A percentile compares a stretch with the other conserved stretches of the same genome.
Evolutionary conservation across 371 early-diverging fungal genomes (phyloP).

Genomic region (Choanephora cucurbitarum): DNA sequence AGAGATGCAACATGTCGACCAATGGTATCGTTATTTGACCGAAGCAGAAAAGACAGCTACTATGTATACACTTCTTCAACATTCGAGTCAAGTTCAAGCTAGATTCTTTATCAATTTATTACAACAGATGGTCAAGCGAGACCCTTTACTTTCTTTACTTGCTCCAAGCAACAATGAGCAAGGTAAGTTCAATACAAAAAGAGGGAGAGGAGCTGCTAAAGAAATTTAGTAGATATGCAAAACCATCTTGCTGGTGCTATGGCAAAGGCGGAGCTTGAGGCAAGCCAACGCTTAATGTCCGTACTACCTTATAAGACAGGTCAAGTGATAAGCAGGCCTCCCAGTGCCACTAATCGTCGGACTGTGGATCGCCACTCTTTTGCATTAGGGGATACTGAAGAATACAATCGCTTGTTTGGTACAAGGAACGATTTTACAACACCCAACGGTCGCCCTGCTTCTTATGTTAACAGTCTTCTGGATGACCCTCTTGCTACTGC

Average conservation of each 20-base stretch:
- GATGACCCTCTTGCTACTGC: slow-evolving; percentile 11
- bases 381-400: slow-evolving; percentile 66
- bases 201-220: too few relatives aligned
- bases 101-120: slow-evolving; percentile 88
- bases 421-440: slow-evolving; percentile 13
- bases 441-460: not conserved
- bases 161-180: slow-evolving; percentile 65
- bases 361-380: slow-evolving; percentile 76
- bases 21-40: slow-evolving; percentile 88
- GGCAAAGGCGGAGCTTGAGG: slow-evolving; percentile 64
- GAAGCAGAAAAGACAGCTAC: slow-evolving; percentile 91
- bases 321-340: slow-evolving; percentile 53
- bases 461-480: slow-evolving; percentile 13
- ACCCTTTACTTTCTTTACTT: slow-evolving; percentile 61
- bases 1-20: slow-evolving; percentile 89
- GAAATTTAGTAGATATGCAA: slow-evolving; percentile 51
- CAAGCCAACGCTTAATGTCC: slow-evolving; percentile 56
- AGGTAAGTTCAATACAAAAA: slow-evolving; percentile 37
- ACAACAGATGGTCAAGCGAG: slow-evolving; percentile 85
- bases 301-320: slow-evolving; percentile 59
- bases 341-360: slow-evolving; percentile 36
- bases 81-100: slow-evolving; percentile 86
- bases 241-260: slow-evolving; percentile 61
- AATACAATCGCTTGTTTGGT: slow-evolving; percentile 52
- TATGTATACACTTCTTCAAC: slow-evolving; percentile 85